Evolutionary conservation across 2,329 filamentous ascomycete genomes (phyloP).

Genomic region (Metarhizium sp.): DNA sequence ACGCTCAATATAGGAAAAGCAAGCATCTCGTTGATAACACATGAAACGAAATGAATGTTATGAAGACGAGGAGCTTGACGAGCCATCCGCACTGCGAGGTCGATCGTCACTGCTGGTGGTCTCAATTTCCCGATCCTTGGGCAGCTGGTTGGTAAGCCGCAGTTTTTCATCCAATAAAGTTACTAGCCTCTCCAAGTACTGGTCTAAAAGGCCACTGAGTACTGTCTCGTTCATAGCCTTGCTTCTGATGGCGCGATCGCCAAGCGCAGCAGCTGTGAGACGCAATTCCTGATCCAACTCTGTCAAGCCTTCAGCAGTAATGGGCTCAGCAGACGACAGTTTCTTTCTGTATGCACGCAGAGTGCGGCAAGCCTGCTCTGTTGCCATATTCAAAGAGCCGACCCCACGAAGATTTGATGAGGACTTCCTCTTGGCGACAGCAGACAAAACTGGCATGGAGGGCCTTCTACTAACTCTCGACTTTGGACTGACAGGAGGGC

Average conservation of each 20-base stretch:
- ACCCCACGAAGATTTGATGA: slow-evolving; percentile 37
- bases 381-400: slow-evolving; percentile 51
- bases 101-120: slow-evolving; percentile 18
- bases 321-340: slow-evolving; percentile 44
- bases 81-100: slow-evolving; percentile 24
- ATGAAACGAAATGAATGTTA: slow-evolving; percentile 12
- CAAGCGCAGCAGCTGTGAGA: slow-evolving; percentile 51
- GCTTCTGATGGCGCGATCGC: slow-evolving; percentile 45
- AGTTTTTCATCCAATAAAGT: slow-evolving; percentile 65
- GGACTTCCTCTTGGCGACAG: slow-evolving; percentile 38
- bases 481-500: slow-evolving; percentile 42
- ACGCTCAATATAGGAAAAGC: not conserved
- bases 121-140: slow-evolving; percentile 19
- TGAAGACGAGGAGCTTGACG: slow-evolving; percentile 25
- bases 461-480: slow-evolving; percentile 37
- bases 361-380: slow-evolving; percentile 54
- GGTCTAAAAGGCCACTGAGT: slow-evolving; percentile 57
- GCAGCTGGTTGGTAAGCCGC: slow-evolving; percentile 31
- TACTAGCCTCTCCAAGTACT: slow-evolving; percentile 65
- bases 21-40: not conserved
- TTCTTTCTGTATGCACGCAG: slow-evolving; percentile 55
- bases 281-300: slow-evolving; percentile 57
- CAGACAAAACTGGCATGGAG: slow-evolving; percentile 42
- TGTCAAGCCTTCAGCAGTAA: slow-evolving; percentile 47
- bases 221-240: slow-evolving; percentile 47